A percentile compares a stretch with the other conserved stretches of the same genome.
phyloP scores from a whole-genome alignment of 495 filamentous ascomycete species.

The Annulohypoxylon bovei region DNA sequence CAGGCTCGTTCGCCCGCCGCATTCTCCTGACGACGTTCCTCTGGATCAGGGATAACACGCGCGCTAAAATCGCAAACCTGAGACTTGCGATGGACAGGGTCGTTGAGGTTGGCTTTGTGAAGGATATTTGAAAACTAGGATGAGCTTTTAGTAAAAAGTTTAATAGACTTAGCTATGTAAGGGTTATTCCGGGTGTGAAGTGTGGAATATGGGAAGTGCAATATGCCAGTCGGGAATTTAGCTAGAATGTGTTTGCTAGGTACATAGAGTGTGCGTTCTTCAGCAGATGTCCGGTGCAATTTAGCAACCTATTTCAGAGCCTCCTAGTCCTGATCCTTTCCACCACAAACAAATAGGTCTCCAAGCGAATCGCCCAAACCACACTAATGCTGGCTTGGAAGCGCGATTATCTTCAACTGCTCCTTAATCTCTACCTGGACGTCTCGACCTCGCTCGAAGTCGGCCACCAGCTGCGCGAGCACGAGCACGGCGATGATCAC shows the following conservation, averaged over 20 bases:
- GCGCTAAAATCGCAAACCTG: conserved; percentile 70
- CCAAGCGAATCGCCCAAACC: background rate
- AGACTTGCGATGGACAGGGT: conserved; percentile 68
- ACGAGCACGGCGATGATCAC: background rate
- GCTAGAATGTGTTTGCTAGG: background rate
- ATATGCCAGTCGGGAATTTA: background rate
- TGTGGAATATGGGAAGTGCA: background rate
- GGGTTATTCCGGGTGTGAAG: too few species aligned
- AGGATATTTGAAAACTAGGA: conserved; percentile 68
- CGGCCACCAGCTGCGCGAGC: background rate
- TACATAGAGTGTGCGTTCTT: background rate
- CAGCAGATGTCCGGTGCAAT: background rate
- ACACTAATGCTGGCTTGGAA: background rate
- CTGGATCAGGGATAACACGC: conserved; percentile 75
- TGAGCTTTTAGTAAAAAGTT: too few species aligned
- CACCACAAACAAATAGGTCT: background rate
- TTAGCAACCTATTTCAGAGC: background rate
- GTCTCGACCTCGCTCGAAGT: background rate
- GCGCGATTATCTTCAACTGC: background rate
- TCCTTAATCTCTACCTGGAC: too few species aligned
- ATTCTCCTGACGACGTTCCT: conserved; percentile 66
- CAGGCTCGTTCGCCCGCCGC: conserved; percentile 56
- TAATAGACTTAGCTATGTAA: too few species aligned
- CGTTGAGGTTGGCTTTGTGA: conserved; percentile 77
- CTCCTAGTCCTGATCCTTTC: too few species aligned